These are phyloP conservation scores for Geum urbanum DNA, from an alignment of 306 rosid genomes.

Conservation along the genomic window DNA sequence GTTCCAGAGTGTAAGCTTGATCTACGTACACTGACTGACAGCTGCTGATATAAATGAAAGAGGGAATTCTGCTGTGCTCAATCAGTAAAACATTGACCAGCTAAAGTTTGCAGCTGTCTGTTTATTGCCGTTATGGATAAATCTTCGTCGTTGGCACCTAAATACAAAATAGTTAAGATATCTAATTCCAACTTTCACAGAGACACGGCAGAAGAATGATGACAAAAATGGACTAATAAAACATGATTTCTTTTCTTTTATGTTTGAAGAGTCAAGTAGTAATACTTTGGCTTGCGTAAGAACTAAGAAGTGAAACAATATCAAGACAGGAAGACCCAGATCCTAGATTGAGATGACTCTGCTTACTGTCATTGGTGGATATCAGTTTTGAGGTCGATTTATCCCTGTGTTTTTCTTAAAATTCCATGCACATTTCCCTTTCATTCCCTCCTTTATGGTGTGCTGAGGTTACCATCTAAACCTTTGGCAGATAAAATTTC, in stretches of 20 bases:
- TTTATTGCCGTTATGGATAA: neutral
- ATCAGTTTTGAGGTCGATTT: neutral
- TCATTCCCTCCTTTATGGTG: neutral
- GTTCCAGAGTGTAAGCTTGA: neutral
- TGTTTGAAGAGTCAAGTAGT: neutral
- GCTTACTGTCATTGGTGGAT: neutral
- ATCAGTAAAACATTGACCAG: neutral
- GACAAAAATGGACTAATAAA: neutral
- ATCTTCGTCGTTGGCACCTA: slow-evolving; percentile 17
- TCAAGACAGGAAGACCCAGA: neutral
- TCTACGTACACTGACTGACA: neutral
- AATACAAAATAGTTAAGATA: neutral
- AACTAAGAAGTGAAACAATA: neutral
- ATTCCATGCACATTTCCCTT: neutral
- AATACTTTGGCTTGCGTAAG: neutral
- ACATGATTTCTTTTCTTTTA: neutral
- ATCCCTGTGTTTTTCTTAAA: neutral
- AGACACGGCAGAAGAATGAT: neutral
- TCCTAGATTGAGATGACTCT: neutral
- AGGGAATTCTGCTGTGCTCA: neutral
- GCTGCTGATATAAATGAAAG: neutral
- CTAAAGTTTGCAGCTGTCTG: neutral
- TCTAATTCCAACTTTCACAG: neutral
- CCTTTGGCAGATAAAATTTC: neutral
- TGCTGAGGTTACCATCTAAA: neutral